Evolutionary conservation across 1,139 yeast species (phyloP).

Genomic region (Suhomyces kunorum): DNA sequence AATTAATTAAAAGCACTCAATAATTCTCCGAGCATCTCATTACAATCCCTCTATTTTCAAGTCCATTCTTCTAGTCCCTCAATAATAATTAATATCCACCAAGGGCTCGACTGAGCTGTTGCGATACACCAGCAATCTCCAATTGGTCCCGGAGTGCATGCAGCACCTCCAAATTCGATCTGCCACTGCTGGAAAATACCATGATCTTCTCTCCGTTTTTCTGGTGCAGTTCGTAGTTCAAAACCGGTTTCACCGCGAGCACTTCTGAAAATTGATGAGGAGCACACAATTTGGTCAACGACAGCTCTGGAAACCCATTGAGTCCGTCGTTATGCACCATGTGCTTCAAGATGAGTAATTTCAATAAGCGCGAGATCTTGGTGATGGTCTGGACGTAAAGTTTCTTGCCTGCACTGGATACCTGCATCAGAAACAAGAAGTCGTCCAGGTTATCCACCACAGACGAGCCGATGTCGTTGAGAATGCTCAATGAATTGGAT

Average conservation of each 20-base stretch:
- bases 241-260: conserved; percentile 13
- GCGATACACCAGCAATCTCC: conserved; percentile 8
- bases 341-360: conserved; percentile 25
- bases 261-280: conserved; percentile 15
- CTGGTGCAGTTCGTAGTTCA: conserved; percentile 6
- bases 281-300: conserved; percentile 16
- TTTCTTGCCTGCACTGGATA: conserved; percentile 23
- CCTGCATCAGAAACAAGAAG: conserved; percentile 17
- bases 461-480: neutral
- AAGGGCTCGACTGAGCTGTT: conserved; percentile 5
- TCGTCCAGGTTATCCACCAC: conserved; percentile 14
- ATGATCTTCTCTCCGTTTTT: conserved; percentile 4
- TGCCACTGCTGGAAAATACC: conserved; percentile 5
- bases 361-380: conserved; percentile 21
- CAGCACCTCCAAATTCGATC: neutral
- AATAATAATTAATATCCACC: conserved; percentile 2
- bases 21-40: neutral
- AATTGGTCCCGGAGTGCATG: conserved; percentile 12
- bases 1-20: too few species aligned
- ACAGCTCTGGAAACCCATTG: conserved; percentile 17
- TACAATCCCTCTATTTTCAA: neutral
- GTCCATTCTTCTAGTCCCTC: neutral
- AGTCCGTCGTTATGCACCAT: conserved; percentile 22
- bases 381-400: conserved; percentile 21
- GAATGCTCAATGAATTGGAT: conserved; percentile 2